Evolutionary conservation across 2,329 filamentous ascomycete species (phyloP), one percentile per base, ranked within the genome.

Genomic region (Nothophaeocryptopus gaeumannii): DNA sequence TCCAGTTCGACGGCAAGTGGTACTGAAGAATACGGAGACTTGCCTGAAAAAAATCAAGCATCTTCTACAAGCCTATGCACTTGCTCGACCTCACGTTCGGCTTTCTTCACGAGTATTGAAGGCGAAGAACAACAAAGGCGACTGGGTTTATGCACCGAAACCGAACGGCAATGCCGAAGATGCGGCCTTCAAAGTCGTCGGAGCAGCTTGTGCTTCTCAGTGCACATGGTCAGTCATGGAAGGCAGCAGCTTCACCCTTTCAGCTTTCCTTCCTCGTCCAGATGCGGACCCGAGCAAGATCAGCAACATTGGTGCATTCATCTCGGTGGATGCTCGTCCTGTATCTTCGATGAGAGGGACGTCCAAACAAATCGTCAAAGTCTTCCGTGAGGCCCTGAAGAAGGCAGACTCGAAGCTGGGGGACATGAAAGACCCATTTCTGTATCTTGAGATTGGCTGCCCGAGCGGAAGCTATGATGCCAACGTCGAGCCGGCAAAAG

Each of bases 401-500:
- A 61, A 59, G 45, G 48, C 58, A 0, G 56, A 61, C 39, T 3
- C 53, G 29, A 20, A 48, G 1, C 58, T 69, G 8, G 51, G 58
- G 5, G 59, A 65, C 8, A 57, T 73, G 15, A 75, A 73, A 13
- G 77, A 80, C 43, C 76, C 78, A 0, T 89, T 90, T 62, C 67
- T 89, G 35, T 75, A 75, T 35, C 67, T 91, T 33, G 78, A 82
- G 49, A 81, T 91, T 29, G 65, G 65, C 11, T 90, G 85, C 60
- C 77, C 81, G 0, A 63, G 71, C 1, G 76, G 76, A 26, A 83
- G 74, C 50, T 91, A 91, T 60, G 87, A 91, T 67, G 74, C 78
- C 1, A 91, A 90, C 57, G 68, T 90, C 5, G 82, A 89, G 52
- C 80, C 86, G 3, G 74, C 81, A 3, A 91, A 91, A 63, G 82